phyloP scores from a whole-genome alignment of 2,329 filamentous ascomycete species.

The Ophiostoma sp. region DNA sequence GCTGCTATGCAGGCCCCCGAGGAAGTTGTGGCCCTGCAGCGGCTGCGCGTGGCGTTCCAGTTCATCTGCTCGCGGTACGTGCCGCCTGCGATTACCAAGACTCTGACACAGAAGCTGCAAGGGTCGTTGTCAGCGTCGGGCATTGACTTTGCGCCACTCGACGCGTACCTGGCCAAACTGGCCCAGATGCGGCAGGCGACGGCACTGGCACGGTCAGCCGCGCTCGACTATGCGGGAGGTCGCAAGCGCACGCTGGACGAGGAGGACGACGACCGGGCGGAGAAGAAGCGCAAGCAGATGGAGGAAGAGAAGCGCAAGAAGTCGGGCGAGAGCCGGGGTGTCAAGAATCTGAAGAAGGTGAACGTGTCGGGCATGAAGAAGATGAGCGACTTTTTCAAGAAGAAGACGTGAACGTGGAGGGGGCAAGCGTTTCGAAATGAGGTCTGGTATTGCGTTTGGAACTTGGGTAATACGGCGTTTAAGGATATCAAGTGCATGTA shows the following conservation, averaged over 20 bases:
- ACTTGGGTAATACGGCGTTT: constrained; percentile 8
- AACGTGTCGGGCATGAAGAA: constrained; percentile 95
- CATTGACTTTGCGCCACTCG: constrained; percentile 67
- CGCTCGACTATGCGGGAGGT: constrained; percentile 62
- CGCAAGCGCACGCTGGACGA: constrained; percentile 64
- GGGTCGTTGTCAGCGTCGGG: constrained; percentile 34
- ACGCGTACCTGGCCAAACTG: constrained; percentile 67
- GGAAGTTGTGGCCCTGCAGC: constrained; percentile 59
- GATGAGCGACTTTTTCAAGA: constrained; percentile 90
- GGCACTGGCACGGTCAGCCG: constrained; percentile 63
- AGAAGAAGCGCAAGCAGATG: constrained; percentile 83
- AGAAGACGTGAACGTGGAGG: constrained; percentile 45
- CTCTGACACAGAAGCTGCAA: constrained; percentile 46
- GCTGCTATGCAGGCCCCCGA: constrained; percentile 49
- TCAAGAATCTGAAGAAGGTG: constrained; percentile 83
- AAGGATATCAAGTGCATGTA: constrained; percentile 14
- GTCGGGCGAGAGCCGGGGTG: constrained; percentile 68
- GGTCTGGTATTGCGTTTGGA: not conserved
- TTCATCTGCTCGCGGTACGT: constrained; percentile 67
- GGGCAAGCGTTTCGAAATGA: not conserved
- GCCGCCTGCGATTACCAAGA: constrained; percentile 43
- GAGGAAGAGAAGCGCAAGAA: constrained; percentile 88
- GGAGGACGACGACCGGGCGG: constrained; percentile 65
- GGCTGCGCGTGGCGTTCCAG: constrained; percentile 62
- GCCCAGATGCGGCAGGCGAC: constrained; percentile 70